Percentiles rank a stretch among this genome's conserved stretches.
phyloP scores from a whole-genome alignment of 148 eudicot species.

The Amaranthus hypochondriacus region DNA sequence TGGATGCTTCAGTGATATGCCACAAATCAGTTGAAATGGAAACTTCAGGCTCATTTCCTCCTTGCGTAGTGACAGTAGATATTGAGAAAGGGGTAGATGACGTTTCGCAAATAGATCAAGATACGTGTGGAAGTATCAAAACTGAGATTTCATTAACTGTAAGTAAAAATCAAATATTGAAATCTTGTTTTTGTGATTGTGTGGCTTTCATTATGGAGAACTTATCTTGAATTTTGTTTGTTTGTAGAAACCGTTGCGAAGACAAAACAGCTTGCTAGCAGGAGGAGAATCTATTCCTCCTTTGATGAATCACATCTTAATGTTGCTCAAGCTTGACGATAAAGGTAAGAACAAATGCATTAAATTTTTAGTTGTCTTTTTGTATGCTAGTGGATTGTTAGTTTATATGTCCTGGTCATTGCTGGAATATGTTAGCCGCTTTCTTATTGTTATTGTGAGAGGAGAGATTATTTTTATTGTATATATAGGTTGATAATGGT shows the following conservation, averaged over 20 bases:
- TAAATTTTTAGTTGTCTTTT: background rate
- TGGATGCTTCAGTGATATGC: constrained; percentile 32
- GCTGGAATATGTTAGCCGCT: no score
- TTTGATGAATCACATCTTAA: constrained; percentile 54
- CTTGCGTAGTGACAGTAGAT: constrained; percentile 40
- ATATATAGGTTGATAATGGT: no score
- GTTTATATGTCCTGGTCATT: no score
- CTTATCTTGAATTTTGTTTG: constrained; percentile 10
- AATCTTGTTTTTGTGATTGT: no score
- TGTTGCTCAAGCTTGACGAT: constrained; percentile 49
- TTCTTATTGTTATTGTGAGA: no score
- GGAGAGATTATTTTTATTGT: no score
- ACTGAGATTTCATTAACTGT: constrained; percentile 54
- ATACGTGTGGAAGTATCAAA: constrained; percentile 38
- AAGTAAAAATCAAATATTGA: constrained; percentile 14
- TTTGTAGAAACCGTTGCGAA: constrained; percentile 47
- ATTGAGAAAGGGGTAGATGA: constrained; percentile 49
- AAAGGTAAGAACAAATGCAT: constrained; percentile 37
- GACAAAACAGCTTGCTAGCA: constrained; percentile 52
- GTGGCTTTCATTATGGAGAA: background rate
- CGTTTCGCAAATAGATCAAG: constrained; percentile 32
- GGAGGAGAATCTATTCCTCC: constrained; percentile 49
- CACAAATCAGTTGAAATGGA: constrained; percentile 29
- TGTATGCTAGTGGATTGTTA: no score
- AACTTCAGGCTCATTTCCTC: constrained; percentile 28